A percentile compares a stretch with the other conserved stretches of the same genome.
Evolutionary conservation across 768 basidiomycete species (phyloP).

Genomic region (Phallus indusiatus): DNA sequence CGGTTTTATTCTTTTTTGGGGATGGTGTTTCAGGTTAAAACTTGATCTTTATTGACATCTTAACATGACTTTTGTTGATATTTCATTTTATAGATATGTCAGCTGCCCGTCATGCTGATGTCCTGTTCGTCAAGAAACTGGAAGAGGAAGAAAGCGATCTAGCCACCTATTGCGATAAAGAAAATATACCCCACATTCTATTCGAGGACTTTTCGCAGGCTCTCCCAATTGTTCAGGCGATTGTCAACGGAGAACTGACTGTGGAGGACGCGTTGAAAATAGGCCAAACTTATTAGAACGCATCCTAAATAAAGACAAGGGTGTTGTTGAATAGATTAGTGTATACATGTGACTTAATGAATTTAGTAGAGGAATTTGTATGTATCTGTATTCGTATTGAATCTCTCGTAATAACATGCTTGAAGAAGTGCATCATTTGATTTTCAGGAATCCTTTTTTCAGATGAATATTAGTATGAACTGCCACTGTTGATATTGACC

Average conservation of each 20-base stretch:
- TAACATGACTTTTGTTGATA: neutral
- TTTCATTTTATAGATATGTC: conserved; percentile 57
- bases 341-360: neutral
- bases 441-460: no score
- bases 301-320: no score
- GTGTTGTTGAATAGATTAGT: neutral
- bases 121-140: conserved; percentile 90
- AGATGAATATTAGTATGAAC: no score
- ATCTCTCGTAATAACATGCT: no score
- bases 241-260: conserved; percentile 64
- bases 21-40: conserved; percentile 88
- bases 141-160: conserved; percentile 77
- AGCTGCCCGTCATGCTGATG: conserved; percentile 85
- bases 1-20: conserved; percentile 92
- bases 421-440: no score
- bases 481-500: no score
- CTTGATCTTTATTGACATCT: neutral
- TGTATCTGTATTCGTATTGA: neutral
- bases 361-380: neutral
- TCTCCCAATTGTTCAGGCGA: conserved; percentile 46
- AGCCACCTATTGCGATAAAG: conserved; percentile 67
- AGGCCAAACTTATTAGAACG: neutral
- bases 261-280: conserved; percentile 34
- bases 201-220: conserved; percentile 67
- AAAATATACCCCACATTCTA: conserved; percentile 69